Conservation (phyloP, 768 basidiomycete genomes). For the Tulasnella sp. region DNA sequence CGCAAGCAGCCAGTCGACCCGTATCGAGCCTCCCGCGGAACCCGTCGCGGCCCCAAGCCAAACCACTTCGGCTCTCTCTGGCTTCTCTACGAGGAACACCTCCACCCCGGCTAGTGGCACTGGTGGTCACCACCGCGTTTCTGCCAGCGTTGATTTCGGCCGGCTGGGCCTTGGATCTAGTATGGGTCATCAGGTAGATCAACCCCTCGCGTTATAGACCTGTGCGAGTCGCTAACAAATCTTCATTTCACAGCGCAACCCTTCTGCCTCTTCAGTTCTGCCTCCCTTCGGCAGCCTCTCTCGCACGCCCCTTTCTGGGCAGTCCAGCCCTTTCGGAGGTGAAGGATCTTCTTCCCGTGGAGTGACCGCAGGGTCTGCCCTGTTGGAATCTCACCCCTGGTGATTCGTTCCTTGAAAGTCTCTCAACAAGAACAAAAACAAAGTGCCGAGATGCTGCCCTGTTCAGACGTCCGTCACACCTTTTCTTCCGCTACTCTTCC, state of each 20-base stretch:
- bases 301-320: conserved; percentile 24
- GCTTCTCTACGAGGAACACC: conserved; percentile 11
- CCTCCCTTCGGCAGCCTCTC: conserved; percentile 8
- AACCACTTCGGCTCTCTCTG: conserved; percentile 2
- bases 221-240: not conserved
- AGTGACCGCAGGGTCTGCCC: conserved; percentile 10
- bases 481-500: not conserved
- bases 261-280: conserved; percentile 25
- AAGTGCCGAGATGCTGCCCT: conserved; percentile 2
- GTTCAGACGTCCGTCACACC: not conserved
- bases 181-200: conserved; percentile 22
- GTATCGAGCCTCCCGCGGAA: not conserved
- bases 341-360: conserved; percentile 7
- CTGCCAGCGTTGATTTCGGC: conserved; percentile 26
- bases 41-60: not conserved
- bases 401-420: not conserved
- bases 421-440: not conserved
- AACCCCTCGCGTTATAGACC: no score
- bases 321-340: conserved; percentile 24
- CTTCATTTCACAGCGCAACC: conserved; percentile 19
- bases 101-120: not conserved
- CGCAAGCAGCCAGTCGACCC: not conserved
- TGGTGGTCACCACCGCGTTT: conserved; percentile 27
- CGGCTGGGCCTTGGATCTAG: conserved; percentile 20
- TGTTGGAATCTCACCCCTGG: conserved; percentile 13